Percentiles rank a stretch among this genome's conserved stretches.
Evolutionary conservation across 108 stramenopile genomes (phyloP).

Genomic region (Cyclostephanos invisitatus): DNA sequence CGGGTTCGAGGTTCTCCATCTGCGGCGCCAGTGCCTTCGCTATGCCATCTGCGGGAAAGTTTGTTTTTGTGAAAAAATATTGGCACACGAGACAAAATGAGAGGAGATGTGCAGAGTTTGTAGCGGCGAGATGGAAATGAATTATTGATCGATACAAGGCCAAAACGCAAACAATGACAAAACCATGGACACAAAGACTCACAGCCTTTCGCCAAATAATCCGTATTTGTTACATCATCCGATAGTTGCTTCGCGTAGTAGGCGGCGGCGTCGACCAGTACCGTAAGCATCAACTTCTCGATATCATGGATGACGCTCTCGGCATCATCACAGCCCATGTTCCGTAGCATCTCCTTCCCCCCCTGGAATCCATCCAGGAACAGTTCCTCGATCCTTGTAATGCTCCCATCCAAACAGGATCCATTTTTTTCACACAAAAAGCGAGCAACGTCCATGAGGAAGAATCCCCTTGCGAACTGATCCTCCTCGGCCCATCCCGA

Average conservation of each 20-base stretch:
- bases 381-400: conserved; percentile 24
- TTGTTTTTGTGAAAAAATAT: background rate
- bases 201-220: conserved; percentile 27
- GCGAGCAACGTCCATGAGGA: conserved; percentile 22
- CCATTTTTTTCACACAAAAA: conserved; percentile 14
- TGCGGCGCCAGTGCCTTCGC: conserved; percentile 32
- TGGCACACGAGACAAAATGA: background rate
- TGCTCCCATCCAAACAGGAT: background rate
- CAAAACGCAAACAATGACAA: background rate
- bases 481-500: conserved; percentile 71
- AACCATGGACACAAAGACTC: background rate
- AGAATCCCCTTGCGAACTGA: conserved; percentile 8
- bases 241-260: conserved; percentile 20
- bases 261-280: conserved; percentile 32
- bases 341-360: conserved; percentile 8
- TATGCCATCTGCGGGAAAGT: background rate
- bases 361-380: conserved; percentile 9
- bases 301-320: conserved; percentile 2
- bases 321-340: conserved; percentile 11
- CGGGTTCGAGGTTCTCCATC: conserved; percentile 1
- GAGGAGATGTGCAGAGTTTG: background rate
- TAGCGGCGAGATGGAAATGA: background rate
- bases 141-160: background rate
- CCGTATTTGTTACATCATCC: conserved; percentile 6
- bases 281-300: conserved; percentile 19